Evolutionary conservation across 1,284 basidiomycete genomes (phyloP).

Genomic region (Cryptococcus jaspeensis): DNA sequence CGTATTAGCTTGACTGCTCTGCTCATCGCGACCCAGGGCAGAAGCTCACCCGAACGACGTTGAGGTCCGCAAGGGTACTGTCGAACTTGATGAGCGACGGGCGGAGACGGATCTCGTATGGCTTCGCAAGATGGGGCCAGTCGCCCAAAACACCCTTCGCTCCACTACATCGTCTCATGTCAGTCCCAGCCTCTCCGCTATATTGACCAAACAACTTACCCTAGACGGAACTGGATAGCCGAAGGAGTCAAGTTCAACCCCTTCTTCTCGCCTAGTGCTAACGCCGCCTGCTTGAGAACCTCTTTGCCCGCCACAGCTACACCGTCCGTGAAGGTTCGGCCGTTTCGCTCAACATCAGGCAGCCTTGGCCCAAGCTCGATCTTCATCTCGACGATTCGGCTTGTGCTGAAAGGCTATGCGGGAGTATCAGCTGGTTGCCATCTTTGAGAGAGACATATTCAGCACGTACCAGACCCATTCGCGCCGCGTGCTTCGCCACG

Average conservation of each 20-base stretch:
- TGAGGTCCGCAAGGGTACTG: constrained; percentile 34
- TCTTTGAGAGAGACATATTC: background rate
- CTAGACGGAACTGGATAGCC: constrained; percentile 49
- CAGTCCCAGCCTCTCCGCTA: background rate
- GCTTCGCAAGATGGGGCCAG: constrained; percentile 37
- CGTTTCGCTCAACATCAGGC: constrained; percentile 29
- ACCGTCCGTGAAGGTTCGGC: constrained; percentile 48
- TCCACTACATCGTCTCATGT: constrained; percentile 31
- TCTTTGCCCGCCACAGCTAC: constrained; percentile 40
- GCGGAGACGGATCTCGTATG: constrained; percentile 40
- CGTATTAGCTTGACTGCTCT: background rate
- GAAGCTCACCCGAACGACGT: constrained; percentile 42
- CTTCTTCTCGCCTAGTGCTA: constrained; percentile 30
- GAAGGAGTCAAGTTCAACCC: constrained; percentile 38
- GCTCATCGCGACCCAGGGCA: background rate
- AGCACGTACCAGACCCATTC: constrained; percentile 42
- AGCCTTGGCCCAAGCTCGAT: constrained; percentile 25
- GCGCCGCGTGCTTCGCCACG: constrained; percentile 48
- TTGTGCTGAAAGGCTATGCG: constrained; percentile 41
- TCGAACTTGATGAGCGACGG: constrained; percentile 48
- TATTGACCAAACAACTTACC: constrained; percentile 22
- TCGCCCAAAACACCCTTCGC: constrained; percentile 49
- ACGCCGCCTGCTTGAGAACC: constrained; percentile 40
- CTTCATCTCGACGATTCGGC: constrained; percentile 34
- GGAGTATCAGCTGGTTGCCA: background rate